These are phyloP conservation scores for Ustilago lituana DNA, from an alignment of 1,284 basidiomycete genomes.

Conservation along the genomic window DNA sequence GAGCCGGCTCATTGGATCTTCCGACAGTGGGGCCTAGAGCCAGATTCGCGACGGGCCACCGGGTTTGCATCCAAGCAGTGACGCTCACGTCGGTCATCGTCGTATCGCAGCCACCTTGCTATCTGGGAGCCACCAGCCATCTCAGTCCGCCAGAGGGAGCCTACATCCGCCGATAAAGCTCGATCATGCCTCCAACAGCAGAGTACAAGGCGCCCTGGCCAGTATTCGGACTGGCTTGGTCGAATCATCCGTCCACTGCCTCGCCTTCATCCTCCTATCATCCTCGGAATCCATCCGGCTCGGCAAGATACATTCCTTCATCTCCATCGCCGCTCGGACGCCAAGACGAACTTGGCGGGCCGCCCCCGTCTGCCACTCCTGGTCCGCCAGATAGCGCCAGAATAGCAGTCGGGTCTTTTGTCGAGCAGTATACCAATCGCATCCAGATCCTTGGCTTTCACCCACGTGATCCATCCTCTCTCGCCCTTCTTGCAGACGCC, in stretches of 20 bases:
- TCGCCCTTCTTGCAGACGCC: constrained; percentile 60
- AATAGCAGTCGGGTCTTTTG: constrained; percentile 63
- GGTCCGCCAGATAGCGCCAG: constrained; percentile 51
- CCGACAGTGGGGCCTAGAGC: not conserved
- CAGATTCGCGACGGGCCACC: too few species aligned
- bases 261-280: constrained; percentile 42
- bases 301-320: constrained; percentile 38
- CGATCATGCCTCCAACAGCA: constrained; percentile 47
- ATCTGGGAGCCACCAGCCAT: too few species aligned
- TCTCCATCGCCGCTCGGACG: constrained; percentile 47
- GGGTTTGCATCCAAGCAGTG: not conserved
- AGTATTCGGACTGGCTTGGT: constrained; percentile 62
- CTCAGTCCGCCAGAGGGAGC: not conserved
- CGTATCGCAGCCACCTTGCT: too few species aligned
- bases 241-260: constrained; percentile 46
- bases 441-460: constrained; percentile 64
- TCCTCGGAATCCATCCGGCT: constrained; percentile 40
- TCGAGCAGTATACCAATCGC: constrained; percentile 64
- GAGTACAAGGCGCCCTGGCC: constrained; percentile 55
- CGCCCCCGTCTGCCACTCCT: constrained; percentile 25
- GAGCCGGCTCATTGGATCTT: not conserved
- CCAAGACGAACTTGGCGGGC: constrained; percentile 28
- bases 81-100: too few species aligned
- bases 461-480: constrained; percentile 33
- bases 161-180: too few species aligned